A percentile compares a stretch with the other conserved stretches of the same genome.
Evolutionary conservation across 1,284 basidiomycete genomes (phyloP).

Genomic region (Microbotryum silenes-acaulis): DNA sequence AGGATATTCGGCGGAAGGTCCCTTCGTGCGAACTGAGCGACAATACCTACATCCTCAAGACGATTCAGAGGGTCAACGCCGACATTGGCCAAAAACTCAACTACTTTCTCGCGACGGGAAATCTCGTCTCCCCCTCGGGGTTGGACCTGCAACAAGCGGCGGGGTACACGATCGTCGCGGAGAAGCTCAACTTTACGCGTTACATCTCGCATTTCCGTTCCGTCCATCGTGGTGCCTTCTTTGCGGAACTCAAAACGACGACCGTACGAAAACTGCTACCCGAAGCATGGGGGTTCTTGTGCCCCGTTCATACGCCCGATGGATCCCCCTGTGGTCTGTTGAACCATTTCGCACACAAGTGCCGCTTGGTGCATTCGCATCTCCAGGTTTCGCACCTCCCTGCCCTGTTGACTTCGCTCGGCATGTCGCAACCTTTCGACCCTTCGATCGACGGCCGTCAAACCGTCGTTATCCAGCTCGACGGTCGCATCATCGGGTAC

Average conservation of each 20-base stretch:
- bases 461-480: constrained; percentile 84
- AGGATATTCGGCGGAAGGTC: constrained; percentile 67
- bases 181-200: constrained; percentile 97
- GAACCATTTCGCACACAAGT: constrained; percentile 92
- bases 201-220: constrained; percentile 98
- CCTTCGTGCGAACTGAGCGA: constrained; percentile 76
- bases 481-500: constrained; percentile 95
- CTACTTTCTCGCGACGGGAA: constrained; percentile 96
- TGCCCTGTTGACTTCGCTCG: constrained; percentile 71
- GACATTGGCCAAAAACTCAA: constrained; percentile 84
- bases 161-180: constrained; percentile 96
- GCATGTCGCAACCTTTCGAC: constrained; percentile 88
- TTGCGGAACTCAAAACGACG: constrained; percentile 97
- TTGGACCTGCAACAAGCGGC: constrained; percentile 95
- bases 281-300: constrained; percentile 98
- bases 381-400: constrained; percentile 73
- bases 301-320: constrained; percentile 98
- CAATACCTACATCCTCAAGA: constrained; percentile 72
- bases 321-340: constrained; percentile 95
- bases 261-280: constrained; percentile 94
- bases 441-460: constrained; percentile 65
- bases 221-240: constrained; percentile 99
- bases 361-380: constrained; percentile 77
- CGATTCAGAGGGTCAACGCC: constrained; percentile 71
- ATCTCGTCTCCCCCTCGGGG: constrained; percentile 87